Conservation (phyloP, 345 rosid genomes). For the Linum trigynum region DNA sequence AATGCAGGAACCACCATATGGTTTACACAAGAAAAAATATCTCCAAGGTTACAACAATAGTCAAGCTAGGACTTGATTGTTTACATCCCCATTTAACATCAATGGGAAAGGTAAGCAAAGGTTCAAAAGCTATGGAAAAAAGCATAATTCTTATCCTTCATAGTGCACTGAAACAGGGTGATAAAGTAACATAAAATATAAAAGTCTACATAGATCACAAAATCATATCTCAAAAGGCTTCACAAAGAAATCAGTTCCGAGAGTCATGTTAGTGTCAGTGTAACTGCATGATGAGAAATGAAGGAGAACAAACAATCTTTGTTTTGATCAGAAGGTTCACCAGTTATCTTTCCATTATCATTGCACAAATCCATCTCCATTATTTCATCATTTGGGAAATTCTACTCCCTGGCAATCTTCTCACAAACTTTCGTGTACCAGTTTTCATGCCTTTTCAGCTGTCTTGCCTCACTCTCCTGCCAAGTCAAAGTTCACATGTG, state of each 20-base stretch:
- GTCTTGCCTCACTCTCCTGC: conserved; percentile 47
- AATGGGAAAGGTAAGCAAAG: too few species aligned
- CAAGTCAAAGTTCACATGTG: conserved; percentile 14
- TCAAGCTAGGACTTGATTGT: background rate
- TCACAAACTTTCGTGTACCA: conserved; percentile 69
- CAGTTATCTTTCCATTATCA: conserved; percentile 37
- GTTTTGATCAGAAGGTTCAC: conserved; percentile 15
- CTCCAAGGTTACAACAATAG: background rate
- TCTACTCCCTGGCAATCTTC: conserved; percentile 44
- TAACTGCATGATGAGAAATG: too few species aligned
- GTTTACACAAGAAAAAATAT: conserved; percentile 24
- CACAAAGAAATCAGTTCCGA: too few species aligned
- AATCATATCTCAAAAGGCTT: too few species aligned
- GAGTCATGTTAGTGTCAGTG: too few species aligned
- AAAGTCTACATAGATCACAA: too few species aligned
- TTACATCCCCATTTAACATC: too few species aligned
- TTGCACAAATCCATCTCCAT: conserved; percentile 52
- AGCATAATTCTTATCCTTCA: too few species aligned
- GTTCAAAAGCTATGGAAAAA: too few species aligned
- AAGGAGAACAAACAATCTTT: too few species aligned
- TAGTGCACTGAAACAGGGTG: too few species aligned
- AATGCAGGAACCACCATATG: conserved; percentile 24
- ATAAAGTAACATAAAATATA: too few species aligned
- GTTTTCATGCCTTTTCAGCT: conserved; percentile 43
- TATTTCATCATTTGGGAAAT: conserved; percentile 64